These are phyloP conservation scores for Blumeriella jaapii DNA, from an alignment of 2,329 filamentous ascomycete species.

Conservation along the genomic window DNA sequence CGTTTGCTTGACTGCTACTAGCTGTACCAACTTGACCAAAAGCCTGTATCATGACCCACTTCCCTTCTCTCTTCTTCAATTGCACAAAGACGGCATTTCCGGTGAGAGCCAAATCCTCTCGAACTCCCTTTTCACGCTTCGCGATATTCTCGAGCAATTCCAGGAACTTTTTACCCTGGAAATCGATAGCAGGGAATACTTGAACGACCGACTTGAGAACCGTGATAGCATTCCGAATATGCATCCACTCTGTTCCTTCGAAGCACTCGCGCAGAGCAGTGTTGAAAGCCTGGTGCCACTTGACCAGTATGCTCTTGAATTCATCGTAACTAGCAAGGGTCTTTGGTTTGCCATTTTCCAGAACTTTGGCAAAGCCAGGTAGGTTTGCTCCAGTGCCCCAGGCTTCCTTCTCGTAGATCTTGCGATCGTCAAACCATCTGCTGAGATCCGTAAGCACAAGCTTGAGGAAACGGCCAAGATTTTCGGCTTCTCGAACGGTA, in stretches of 20 bases:
- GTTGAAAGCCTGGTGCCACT: conserved; percentile 80
- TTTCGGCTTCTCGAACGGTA: conserved; percentile 82
- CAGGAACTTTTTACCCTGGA: conserved; percentile 62
- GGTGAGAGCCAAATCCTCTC: conserved; percentile 65
- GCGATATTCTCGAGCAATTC: conserved; percentile 55
- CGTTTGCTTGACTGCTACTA: conserved; percentile 6
- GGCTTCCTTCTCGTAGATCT: conserved; percentile 71
- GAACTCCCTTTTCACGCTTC: conserved; percentile 48
- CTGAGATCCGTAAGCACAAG: conserved; percentile 70
- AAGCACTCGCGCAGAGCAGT: conserved; percentile 73
- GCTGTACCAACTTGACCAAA: conserved; percentile 54
- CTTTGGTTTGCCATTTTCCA: conserved; percentile 59
- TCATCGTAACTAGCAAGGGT: conserved; percentile 72
- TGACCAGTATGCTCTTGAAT: conserved; percentile 75
- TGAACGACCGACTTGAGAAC: conserved; percentile 72
- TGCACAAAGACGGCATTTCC: conserved; percentile 61
- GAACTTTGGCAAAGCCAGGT: conserved; percentile 65
- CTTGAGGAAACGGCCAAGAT: conserved; percentile 83
- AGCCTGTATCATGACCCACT: conserved; percentile 64
- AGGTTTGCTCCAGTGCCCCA: conserved; percentile 54
- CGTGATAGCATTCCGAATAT: conserved; percentile 90
- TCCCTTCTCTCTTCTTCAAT: conserved; percentile 52
- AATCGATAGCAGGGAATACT: conserved; percentile 80
- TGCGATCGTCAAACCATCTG: conserved; percentile 71
- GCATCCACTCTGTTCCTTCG: conserved; percentile 83